Evolutionary conservation across 2,329 filamentous ascomycete genomes (phyloP).

Genomic region (Phoma sp.): DNA sequence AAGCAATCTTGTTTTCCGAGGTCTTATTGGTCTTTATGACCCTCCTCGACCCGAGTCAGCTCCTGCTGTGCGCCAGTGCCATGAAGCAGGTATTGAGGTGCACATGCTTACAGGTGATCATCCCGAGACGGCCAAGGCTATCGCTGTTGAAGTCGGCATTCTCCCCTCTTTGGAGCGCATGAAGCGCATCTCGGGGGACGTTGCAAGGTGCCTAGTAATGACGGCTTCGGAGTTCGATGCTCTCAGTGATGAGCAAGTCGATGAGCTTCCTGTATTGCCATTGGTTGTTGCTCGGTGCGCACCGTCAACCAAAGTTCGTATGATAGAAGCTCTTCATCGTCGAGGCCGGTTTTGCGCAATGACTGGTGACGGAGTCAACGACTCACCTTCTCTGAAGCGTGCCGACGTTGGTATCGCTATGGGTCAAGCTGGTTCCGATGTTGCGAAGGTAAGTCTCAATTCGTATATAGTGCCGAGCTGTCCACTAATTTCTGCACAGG

Average conservation of each 20-base stretch:
- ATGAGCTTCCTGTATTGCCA: constrained; percentile 73
- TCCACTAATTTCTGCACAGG: neutral
- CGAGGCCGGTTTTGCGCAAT: constrained; percentile 79
- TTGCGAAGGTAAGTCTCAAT: constrained; percentile 64
- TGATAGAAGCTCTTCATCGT: constrained; percentile 86
- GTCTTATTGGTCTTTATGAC: constrained; percentile 83
- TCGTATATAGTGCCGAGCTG: no score
- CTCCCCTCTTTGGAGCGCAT: constrained; percentile 37
- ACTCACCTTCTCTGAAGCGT: constrained; percentile 78
- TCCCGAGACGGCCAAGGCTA: constrained; percentile 54
- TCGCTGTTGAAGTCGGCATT: constrained; percentile 56
- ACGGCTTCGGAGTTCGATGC: constrained; percentile 72
- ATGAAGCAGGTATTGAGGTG: constrained; percentile 54
- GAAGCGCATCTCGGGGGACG: constrained; percentile 33
- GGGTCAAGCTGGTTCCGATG: constrained; percentile 78
- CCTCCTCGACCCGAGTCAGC: constrained; percentile 82
- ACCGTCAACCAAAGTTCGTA: constrained; percentile 84
- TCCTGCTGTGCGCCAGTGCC: constrained; percentile 53
- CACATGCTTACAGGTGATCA: constrained; percentile 59
- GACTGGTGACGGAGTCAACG: constrained; percentile 89
- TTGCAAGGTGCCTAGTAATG: constrained; percentile 44
- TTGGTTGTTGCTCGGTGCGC: constrained; percentile 84
- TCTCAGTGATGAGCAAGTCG: constrained; percentile 75
- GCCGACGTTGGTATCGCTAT: constrained; percentile 90
- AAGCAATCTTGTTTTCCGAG: constrained; percentile 71